phyloP scores from a whole-genome alignment of 176 grass and related monocot genomes.

The Musa troglodytarum region DNA sequence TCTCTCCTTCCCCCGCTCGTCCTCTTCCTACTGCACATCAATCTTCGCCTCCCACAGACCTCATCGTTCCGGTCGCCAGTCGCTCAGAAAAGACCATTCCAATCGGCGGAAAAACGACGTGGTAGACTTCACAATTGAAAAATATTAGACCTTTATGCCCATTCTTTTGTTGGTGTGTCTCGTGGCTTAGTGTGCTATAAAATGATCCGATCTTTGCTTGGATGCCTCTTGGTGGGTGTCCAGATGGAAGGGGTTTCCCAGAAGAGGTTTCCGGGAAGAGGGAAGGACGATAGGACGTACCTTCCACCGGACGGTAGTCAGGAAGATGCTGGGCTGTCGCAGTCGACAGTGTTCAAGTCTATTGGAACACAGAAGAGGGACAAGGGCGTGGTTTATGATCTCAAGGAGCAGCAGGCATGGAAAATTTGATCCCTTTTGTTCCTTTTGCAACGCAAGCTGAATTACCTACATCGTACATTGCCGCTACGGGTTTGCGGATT shows the following conservation, averaged over 20 bases:
- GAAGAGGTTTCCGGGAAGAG: slow-evolving; percentile 40
- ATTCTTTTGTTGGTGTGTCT: neutral
- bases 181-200: neutral
- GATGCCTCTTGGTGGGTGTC: neutral
- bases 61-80: neutral
- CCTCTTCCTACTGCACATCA: neutral
- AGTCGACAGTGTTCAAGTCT: slow-evolving; percentile 18
- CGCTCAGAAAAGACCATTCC: neutral
- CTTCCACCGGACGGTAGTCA: neutral
- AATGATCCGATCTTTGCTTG: neutral
- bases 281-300: slow-evolving; percentile 18
- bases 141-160: neutral
- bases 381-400: slow-evolving; percentile 32
- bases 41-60: slow-evolving; percentile 3
- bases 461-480: too few species aligned
- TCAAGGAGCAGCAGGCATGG: slow-evolving; percentile 53
- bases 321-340: slow-evolving; percentile 24
- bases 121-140: neutral
- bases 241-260: slow-evolving; percentile 46
- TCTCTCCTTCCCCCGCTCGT: neutral
- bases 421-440: neutral
- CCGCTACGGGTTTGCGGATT: neutral
- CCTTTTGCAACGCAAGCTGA: slow-evolving; percentile 1
- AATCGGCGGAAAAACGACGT: neutral
- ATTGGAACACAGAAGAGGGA: slow-evolving; percentile 29